Conservation (phyloP, 2,329 filamentous ascomycete species). For the Capronia coronata region DNA sequence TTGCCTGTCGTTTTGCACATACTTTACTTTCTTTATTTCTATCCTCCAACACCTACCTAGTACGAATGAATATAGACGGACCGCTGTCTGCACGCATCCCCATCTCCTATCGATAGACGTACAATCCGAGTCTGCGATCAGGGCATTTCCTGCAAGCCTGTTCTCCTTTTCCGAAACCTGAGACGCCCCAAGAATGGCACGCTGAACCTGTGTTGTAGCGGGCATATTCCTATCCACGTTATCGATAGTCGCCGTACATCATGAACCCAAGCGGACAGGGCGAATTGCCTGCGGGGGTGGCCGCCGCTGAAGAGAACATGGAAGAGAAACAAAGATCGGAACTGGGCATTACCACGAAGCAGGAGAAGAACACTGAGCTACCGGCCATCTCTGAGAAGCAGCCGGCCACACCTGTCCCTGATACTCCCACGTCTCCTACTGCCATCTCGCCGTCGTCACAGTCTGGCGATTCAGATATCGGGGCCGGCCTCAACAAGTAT, state of each 20-base stretch:
- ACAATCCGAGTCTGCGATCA: no score
- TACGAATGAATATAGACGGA: no score
- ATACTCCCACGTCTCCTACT: slow-evolving; percentile 5
- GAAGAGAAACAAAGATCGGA: slow-evolving; percentile 25
- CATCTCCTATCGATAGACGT: no score
- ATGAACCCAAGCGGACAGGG: slow-evolving; percentile 27
- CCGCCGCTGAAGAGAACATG: slow-evolving; percentile 24
- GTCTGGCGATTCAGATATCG: slow-evolving; percentile 17
- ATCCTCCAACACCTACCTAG: neutral
- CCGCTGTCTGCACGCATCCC: no score
- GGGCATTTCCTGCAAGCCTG: no score
- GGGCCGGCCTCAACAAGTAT: slow-evolving; percentile 23
- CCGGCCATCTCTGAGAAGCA: slow-evolving; percentile 12
- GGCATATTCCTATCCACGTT: neutral
- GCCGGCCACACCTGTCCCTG: slow-evolving; percentile 13
- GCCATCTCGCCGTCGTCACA: slow-evolving; percentile 10
- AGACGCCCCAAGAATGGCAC: neutral
- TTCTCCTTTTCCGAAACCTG: neutral
- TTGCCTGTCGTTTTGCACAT: slow-evolving; percentile 1
- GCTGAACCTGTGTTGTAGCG: neutral
- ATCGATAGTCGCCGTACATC: neutral
- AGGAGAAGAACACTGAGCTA: slow-evolving; percentile 17
- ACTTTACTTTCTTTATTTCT: neutral
- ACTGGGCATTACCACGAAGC: slow-evolving; percentile 19
- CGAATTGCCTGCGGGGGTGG: slow-evolving; percentile 15